Evolutionary conservation across 2,329 filamentous ascomycete genomes (phyloP).

Genomic region (Botrytis deweyae): DNA sequence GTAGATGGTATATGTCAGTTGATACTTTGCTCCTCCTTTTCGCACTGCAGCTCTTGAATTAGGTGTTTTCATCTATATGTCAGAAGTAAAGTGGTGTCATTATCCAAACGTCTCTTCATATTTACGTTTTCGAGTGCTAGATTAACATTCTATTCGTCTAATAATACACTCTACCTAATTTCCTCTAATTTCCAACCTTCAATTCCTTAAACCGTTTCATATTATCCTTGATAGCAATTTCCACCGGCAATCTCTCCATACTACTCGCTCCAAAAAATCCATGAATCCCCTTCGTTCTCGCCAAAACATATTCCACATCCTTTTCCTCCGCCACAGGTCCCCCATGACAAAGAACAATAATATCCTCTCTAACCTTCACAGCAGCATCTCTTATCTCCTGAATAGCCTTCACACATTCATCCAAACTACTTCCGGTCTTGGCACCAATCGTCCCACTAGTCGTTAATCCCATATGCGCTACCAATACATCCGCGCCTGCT

Average conservation of each 20-base stretch:
- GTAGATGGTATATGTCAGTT: background rate
- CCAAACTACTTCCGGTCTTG: conserved; percentile 57
- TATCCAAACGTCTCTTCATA: background rate
- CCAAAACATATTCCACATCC: conserved; percentile 63
- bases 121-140: background rate
- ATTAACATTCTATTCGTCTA: background rate
- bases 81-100: background rate
- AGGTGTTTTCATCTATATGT: background rate
- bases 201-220: conserved; percentile 52
- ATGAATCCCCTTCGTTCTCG: conserved; percentile 61
- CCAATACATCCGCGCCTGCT: conserved; percentile 65
- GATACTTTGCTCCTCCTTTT: background rate
- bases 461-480: conserved; percentile 68
- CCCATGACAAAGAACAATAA: conserved; percentile 69
- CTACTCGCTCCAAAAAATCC: conserved; percentile 71
- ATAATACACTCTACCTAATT: background rate
- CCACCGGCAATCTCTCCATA: conserved; percentile 68
- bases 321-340: conserved; percentile 64
- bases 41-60: background rate
- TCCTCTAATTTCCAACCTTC: conserved; percentile 6
- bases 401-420: conserved; percentile 61
- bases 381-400: conserved; percentile 65
- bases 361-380: conserved; percentile 52
- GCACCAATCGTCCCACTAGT: conserved; percentile 65
- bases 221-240: conserved; percentile 61